Evolutionary conservation across 1,284 basidiomycete genomes (phyloP).

Genomic region (Ganoderma boninense): DNA sequence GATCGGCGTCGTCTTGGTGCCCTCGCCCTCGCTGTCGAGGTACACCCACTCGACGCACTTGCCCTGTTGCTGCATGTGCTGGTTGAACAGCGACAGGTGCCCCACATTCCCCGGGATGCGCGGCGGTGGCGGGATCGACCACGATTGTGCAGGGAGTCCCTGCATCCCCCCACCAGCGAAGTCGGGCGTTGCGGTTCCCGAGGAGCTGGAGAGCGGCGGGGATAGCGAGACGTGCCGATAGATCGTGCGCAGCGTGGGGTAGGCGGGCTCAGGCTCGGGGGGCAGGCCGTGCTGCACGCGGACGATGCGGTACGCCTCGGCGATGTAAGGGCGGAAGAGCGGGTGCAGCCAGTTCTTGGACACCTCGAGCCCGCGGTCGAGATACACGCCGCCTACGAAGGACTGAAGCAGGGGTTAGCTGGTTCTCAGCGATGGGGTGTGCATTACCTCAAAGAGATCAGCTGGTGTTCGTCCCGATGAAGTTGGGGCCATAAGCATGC

Average conservation of each 20-base stretch:
- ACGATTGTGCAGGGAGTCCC: slow-evolving; percentile 29
- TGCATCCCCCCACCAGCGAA: background rate
- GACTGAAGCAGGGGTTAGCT: slow-evolving; percentile 52
- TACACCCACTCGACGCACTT: slow-evolving; percentile 75
- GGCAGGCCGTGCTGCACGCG: slow-evolving; percentile 70
- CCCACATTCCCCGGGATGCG: slow-evolving; percentile 51
- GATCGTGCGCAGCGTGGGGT: slow-evolving; percentile 25
- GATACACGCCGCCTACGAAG: slow-evolving; percentile 76
- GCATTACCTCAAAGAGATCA: slow-evolving; percentile 76
- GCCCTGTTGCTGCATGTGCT: slow-evolving; percentile 66
- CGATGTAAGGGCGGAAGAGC: slow-evolving; percentile 69
- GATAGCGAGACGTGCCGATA: slow-evolving; percentile 26
- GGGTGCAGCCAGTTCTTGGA: slow-evolving; percentile 65
- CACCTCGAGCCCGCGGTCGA: slow-evolving; percentile 67
- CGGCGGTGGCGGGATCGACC: slow-evolving; percentile 39
- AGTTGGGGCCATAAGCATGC: background rate
- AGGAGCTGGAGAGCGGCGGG: slow-evolving; percentile 24
- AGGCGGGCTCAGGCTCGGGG: slow-evolving; percentile 41
- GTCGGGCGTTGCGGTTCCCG: slow-evolving; percentile 29
- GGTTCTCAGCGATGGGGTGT: too few relatives aligned
- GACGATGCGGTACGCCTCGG: slow-evolving; percentile 66
- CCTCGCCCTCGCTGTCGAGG: slow-evolving; percentile 52
- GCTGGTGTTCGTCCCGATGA: slow-evolving; percentile 50
- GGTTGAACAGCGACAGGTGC: slow-evolving; percentile 80
- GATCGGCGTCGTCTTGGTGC: slow-evolving; percentile 69